Evolutionary conservation across 306 rosid genomes (phyloP).

Genomic region (Pachyrhizus erosus): DNA sequence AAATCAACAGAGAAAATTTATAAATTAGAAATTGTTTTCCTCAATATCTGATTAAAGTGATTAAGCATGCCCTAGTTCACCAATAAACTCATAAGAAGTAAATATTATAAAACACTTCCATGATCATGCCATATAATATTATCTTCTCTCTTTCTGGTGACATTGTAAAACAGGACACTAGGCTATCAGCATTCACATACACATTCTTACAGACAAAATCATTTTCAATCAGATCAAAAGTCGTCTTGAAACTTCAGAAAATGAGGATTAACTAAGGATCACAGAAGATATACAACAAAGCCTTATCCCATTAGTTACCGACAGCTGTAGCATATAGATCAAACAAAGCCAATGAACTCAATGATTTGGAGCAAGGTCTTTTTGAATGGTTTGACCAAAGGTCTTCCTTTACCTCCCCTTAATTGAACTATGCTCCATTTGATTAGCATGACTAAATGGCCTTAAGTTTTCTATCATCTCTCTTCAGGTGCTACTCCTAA

Average conservation of each 20-base stretch:
- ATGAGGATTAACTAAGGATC: background rate
- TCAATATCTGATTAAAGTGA: background rate
- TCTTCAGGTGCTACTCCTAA: constrained; percentile 5
- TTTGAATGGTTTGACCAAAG: background rate
- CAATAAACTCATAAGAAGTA: background rate
- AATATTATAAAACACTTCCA: background rate
- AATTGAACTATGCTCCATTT: background rate
- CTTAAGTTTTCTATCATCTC: background rate
- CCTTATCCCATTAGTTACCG: background rate
- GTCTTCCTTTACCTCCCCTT: background rate
- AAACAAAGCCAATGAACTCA: background rate
- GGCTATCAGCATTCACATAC: background rate
- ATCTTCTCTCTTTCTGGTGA: background rate
- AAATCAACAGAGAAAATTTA: constrained; percentile 1
- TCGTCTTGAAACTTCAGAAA: background rate
- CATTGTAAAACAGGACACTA: background rate
- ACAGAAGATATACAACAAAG: background rate
- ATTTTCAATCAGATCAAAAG: constrained; percentile 1
- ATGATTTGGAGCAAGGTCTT: background rate
- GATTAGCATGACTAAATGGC: background rate
- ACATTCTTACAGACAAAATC: background rate
- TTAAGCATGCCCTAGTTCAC: background rate
- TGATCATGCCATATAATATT: constrained; percentile 7
- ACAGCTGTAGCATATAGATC: background rate
- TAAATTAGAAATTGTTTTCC: constrained; percentile 21